Base-by-base conservation (phyloP, 164 flowering plant species). In the Kalanchoe fedtschenkoi region DNA sequence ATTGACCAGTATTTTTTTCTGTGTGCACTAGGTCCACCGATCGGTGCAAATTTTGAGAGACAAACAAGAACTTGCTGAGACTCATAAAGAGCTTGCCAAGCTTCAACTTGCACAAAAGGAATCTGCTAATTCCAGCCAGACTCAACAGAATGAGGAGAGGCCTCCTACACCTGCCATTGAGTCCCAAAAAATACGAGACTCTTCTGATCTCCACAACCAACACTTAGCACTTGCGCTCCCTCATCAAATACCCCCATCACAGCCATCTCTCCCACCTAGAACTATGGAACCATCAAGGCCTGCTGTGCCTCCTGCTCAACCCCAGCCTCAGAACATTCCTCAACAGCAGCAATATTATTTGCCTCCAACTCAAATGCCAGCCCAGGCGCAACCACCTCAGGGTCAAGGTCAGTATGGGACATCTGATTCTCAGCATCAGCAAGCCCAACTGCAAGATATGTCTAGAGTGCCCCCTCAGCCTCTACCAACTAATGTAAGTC, bases 111-210 rank as follows among this genome's bases (percentile, higher is more conserved):
- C 55, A 24, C 55, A 47, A 47, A 47, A 24, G 30, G 55, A 24
- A 16, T 47, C 55, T 24, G 55, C 30, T 3, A 47, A 47, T 47
- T 47, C 55, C n/a, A 47, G 9, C 55, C 55, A 47, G 26, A 22
- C 55, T 24, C 55, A 47, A 47, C 55, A 22, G 13, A 47, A 22
- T 47, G 55, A 47, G 55, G 55, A 47, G 55, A 47, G 55, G 55
- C 30, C 55, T 10, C 26, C 55, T 7, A 47, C 55, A 26, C 29
- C 55, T 47, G 30, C 15, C 55, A 47, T 47, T 5, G 30, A 47
- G 55, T 26, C 55, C 5, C 55, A 24, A 22, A 47, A 22, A 47
- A 16, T 47, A 8, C 4, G 30, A 47, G 55, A 47, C 30, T 22
- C 55, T 9, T 47, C 55, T 24, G 55, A 47, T 24, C 30, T 26